These are phyloP conservation scores for Colletotrichum destructivum DNA, from an alignment of 2,329 filamentous ascomycete genomes.

Conservation along the genomic window DNA sequence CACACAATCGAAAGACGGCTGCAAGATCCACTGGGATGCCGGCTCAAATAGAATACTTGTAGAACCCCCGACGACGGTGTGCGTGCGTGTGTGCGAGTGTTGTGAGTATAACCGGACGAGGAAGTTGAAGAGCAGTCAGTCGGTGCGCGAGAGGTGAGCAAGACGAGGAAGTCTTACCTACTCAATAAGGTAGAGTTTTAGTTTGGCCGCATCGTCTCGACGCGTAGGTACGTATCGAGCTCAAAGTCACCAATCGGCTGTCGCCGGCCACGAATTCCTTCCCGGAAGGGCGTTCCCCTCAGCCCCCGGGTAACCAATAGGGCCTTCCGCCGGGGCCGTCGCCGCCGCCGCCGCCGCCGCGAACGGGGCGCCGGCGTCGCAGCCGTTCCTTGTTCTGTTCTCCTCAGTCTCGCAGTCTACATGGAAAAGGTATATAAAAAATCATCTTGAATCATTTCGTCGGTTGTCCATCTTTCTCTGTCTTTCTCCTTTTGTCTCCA, in stretches of 20 bases:
- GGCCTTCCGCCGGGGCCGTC: slow-evolving; percentile 1
- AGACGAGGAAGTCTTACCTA: background rate
- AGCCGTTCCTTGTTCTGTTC: slow-evolving; percentile 10
- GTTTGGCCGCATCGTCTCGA: no score
- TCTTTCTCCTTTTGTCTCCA: no score
- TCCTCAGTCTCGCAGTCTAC: slow-evolving; percentile 16
- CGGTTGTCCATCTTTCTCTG: no score
- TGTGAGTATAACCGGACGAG: background rate
- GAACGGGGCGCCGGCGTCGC: slow-evolving; percentile 6
- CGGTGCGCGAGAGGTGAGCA: background rate
- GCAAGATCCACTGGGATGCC: slow-evolving; percentile 14
- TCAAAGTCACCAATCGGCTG: slow-evolving; percentile 34
- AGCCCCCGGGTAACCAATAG: slow-evolving; percentile 28
- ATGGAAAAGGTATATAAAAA: background rate
- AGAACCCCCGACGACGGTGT: background rate
- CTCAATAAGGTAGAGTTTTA: no score
- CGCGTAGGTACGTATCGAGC: no score
- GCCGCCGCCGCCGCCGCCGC: no score
- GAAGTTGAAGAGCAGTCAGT: background rate
- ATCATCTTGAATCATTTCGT: no score
- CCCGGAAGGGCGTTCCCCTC: slow-evolving; percentile 28
- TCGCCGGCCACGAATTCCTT: slow-evolving; percentile 20
- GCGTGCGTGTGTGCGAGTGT: background rate
- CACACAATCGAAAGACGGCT: slow-evolving; percentile 6
- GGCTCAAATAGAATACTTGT: background rate